These are phyloP conservation scores for Echium plantagineum DNA, from an alignment of 257 asterid genomes.

Conservation along the genomic window DNA sequence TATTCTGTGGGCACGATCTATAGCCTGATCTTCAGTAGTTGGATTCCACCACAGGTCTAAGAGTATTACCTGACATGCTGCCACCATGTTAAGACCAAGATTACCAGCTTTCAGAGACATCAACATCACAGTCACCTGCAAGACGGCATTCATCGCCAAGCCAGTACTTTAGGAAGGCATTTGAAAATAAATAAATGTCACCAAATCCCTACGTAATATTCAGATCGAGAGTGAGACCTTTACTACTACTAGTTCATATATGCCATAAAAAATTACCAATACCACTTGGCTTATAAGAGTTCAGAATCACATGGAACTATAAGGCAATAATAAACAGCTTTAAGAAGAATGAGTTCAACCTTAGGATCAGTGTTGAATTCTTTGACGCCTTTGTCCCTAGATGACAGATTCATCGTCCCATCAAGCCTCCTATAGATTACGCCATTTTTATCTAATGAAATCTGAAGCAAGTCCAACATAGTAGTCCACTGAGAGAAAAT, in stretches of 20 bases:
- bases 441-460: constrained; percentile 40
- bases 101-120: constrained; percentile 99
- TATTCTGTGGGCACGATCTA: constrained; percentile 96
- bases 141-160: constrained; percentile 2
- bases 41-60: constrained; percentile 99
- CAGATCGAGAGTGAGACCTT: not conserved
- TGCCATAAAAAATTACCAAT: no score
- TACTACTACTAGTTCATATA: no score
- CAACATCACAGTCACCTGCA: constrained; percentile 91
- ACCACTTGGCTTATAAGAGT: not conserved
- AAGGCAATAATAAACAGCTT: constrained; percentile 10
- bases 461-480: constrained; percentile 85
- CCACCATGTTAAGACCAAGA: constrained; percentile 97
- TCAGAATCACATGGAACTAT: constrained; percentile 1
- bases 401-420: constrained; percentile 88
- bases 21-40: constrained; percentile 95
- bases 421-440: constrained; percentile 79
- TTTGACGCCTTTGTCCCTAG: constrained; percentile 94
- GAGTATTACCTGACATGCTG: constrained; percentile 88
- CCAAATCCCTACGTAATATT: not conserved
- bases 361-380: constrained; percentile 75
- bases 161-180: not conserved
- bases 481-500: constrained; percentile 97
- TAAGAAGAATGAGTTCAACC: constrained; percentile 32
- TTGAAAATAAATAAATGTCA: not conserved